phyloP scores from a whole-genome alignment of 2,329 filamentous ascomycete species.

The Drechslera avenae region DNA sequence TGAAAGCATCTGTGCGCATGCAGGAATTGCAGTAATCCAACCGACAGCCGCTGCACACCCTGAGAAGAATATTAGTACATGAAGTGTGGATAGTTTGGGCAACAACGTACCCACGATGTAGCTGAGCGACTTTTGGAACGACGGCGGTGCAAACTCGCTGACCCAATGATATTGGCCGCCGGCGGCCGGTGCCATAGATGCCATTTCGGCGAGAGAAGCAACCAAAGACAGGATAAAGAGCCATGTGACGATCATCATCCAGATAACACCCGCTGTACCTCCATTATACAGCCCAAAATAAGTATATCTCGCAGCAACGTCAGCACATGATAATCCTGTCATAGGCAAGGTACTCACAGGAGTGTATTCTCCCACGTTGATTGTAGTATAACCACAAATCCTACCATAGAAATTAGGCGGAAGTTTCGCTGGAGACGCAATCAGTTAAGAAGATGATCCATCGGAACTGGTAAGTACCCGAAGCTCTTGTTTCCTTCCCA shows the following conservation, averaged over 20 bases:
- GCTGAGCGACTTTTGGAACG: conserved; percentile 6
- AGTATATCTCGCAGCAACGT: conserved; percentile 8
- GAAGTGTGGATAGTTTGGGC: background rate
- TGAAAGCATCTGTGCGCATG: conserved; percentile 30
- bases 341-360: conserved; percentile 6
- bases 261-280: conserved; percentile 36
- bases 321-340: background rate
- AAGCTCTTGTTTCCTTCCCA: conserved; percentile 31
- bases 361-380: conserved; percentile 29
- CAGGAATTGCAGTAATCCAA: conserved; percentile 36
- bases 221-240: conserved; percentile 31
- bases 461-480: conserved; percentile 10
- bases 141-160: conserved; percentile 6
- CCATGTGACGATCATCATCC: conserved; percentile 32
- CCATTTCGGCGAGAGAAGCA: conserved; percentile 13
- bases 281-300: conserved; percentile 29
- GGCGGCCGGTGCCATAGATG: conserved; percentile 10
- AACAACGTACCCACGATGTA: conserved; percentile 9
- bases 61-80: background rate
- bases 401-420: conserved; percentile 23
- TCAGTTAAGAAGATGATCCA: background rate
- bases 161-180: conserved; percentile 15
- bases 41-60: conserved; percentile 26
- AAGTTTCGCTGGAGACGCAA: conserved; percentile 20
- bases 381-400: conserved; percentile 22